Base-by-base conservation (phyloP, 2,329 filamentous ascomycete genomes). In the Phialophora expanda region DNA sequence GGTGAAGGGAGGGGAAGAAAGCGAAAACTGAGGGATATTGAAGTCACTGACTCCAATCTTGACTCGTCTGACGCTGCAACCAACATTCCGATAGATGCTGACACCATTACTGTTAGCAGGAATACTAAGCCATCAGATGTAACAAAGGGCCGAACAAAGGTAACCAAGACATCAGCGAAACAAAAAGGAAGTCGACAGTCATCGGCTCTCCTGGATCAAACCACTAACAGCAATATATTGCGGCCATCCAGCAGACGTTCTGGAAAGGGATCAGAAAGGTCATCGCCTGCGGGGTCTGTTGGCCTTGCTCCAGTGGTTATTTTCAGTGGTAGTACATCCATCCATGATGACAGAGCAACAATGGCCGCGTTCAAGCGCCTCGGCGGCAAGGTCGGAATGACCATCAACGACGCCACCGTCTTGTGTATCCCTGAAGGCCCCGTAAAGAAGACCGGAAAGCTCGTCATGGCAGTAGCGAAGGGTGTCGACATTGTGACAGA, bases 401-500 rank as follows among this genome's bases (percentile, higher is more conserved):
- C 48, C 9, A 66, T 70, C 22, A 54, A 32, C n/a, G 38, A 67
- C 4, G 65, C 70, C 26, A 72, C 69, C n/a, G 51, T 74, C 24
- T 56, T 76, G 8, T 74, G 82, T 65, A 75, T 82, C 2, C 75
- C 75, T 32, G 70, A 77, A 28, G 75, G 76, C 7, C 70, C 75
- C 12, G 69, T 84, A 2, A 74, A 75, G 34, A 81, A 78, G 55
- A 82, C 81, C 0, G 72, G 76, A 17, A 84, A 84, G 63, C 73
- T 84, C 2, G 73, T 84, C 4, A 75, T 78, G 17, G 75, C 79
- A 3, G 73, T 84, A 6, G 76, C 78, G 11, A 70, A 77, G 1
- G 81, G 80, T 11, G 78, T 80, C 56, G 74, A 75, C 3, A 78
- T 85, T 32, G 78, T 84, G 2, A 80, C 78, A 0, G 81, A 84